Evolutionary conservation across 371 early-diverging fungal genomes (phyloP).

Genomic region (Haplosporangium sp.): DNA sequence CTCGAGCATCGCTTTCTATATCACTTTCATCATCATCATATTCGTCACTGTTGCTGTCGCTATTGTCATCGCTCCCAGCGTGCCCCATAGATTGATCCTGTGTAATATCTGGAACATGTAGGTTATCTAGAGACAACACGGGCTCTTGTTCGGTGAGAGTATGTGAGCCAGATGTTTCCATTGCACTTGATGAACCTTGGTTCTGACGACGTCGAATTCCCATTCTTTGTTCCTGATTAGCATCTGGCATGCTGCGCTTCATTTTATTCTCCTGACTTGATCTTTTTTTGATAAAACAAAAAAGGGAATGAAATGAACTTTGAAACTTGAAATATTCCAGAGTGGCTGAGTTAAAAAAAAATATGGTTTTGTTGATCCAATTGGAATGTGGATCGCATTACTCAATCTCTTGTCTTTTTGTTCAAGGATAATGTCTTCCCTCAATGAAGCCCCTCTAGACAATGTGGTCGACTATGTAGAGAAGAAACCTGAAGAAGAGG

Average conservation of each 20-base stretch:
- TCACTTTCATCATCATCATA: constrained; percentile 11
- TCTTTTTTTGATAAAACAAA: too few relatives aligned
- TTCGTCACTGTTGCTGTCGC: constrained; percentile 2
- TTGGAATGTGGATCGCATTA: too few relatives aligned
- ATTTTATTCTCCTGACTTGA: constrained; percentile 6
- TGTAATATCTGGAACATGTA: not conserved
- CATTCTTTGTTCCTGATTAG: constrained; percentile 11
- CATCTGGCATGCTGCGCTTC: constrained; percentile 34
- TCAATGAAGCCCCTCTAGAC: constrained; percentile 12
- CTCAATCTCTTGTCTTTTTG: too few relatives aligned
- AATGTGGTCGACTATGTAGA: too few relatives aligned
- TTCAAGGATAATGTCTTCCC: constrained; percentile 6
- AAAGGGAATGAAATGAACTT: too few relatives aligned
- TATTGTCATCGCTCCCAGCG: not conserved
- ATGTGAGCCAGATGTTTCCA: constrained; percentile 13
- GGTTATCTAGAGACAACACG: constrained; percentile 14
- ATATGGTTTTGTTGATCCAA: too few relatives aligned
- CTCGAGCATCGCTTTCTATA: constrained; percentile 12
- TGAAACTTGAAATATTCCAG: not conserved
- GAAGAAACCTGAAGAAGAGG: constrained; percentile 3
- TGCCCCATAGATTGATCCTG: constrained; percentile 13
- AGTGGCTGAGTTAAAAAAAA: constrained; percentile 4
- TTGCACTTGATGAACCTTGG: not conserved
- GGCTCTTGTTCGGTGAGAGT: constrained; percentile 16
- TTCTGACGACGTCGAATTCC: constrained; percentile 21